phyloP scores from a whole-genome alignment of 2,329 filamentous ascomycete genomes.

The Curvularia eragrostidis region DNA sequence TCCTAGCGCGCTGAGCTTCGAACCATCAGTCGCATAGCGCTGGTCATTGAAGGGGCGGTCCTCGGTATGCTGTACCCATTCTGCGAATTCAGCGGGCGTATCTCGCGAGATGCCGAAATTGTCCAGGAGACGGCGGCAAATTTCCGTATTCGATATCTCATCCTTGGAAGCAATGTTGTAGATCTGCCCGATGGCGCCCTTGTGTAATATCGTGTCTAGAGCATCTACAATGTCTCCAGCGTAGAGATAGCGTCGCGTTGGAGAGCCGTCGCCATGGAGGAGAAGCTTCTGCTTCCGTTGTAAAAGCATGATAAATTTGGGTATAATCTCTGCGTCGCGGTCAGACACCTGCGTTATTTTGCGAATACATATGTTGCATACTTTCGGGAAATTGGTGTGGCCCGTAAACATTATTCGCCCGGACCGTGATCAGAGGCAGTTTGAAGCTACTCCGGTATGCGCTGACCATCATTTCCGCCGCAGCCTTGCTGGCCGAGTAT shows the following conservation, averaged over 20 bases:
- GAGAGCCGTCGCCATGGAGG: constrained; percentile 77
- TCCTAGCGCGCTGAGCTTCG: constrained; percentile 47
- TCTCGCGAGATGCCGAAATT: constrained; percentile 62
- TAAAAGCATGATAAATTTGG: constrained; percentile 78
- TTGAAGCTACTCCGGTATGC: constrained; percentile 87
- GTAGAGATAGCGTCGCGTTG: constrained; percentile 77
- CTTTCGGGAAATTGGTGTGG: constrained; percentile 85
- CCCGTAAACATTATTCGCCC: constrained; percentile 85
- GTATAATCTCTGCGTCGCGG: constrained; percentile 72
- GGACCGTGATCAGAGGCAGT: constrained; percentile 78
- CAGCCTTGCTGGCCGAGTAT: constrained; percentile 80
- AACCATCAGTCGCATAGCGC: constrained; percentile 49
- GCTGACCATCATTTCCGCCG: constrained; percentile 84
- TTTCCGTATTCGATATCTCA: constrained; percentile 75
- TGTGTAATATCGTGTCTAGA: constrained; percentile 83
- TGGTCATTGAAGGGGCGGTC: constrained; percentile 70
- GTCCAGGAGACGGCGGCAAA: constrained; percentile 70
- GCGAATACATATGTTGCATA: constrained; percentile 53
- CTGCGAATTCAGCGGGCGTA: constrained; percentile 58
- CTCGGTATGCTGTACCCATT: constrained; percentile 75
- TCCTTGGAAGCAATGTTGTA: constrained; percentile 84
- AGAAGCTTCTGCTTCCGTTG: constrained; percentile 71
- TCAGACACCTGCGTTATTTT: constrained; percentile 17
- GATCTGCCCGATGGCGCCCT: constrained; percentile 73
- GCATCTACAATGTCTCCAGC: constrained; percentile 81